These are phyloP conservation scores for Fusarium foetens DNA, from an alignment of 2,329 filamentous ascomycete genomes.

Conservation along the genomic window DNA sequence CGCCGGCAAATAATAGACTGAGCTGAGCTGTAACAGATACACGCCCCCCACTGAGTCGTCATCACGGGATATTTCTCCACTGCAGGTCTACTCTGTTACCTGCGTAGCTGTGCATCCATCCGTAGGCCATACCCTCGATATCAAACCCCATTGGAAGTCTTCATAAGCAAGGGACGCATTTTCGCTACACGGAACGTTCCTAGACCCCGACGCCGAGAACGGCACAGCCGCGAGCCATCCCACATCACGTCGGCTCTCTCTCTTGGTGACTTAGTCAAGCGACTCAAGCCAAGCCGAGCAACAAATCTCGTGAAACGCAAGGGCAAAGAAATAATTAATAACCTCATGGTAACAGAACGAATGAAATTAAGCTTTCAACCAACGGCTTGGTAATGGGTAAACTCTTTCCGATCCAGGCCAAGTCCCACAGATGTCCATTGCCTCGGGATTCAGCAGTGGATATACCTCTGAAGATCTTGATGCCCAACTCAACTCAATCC, in stretches of 20 bases:
- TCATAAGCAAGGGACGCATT: slow-evolving; percentile 1
- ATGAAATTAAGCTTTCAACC: slow-evolving; percentile 32
- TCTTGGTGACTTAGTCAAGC: neutral
- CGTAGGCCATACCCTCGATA: neutral
- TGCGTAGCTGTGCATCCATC: neutral
- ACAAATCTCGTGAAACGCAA: neutral
- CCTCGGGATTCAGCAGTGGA: slow-evolving; percentile 17
- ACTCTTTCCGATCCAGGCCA: neutral
- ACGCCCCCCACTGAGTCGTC: slow-evolving; percentile 18
- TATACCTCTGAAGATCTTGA: slow-evolving; percentile 23
- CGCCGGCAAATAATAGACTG: slow-evolving; percentile 3
- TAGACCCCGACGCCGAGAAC: slow-evolving; percentile 8
- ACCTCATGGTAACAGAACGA: neutral
- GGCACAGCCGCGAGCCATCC: neutral
- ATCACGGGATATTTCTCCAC: slow-evolving; percentile 17
- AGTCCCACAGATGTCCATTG: slow-evolving; percentile 19
- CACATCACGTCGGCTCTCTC: neutral
- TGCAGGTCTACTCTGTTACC: slow-evolving; percentile 9
- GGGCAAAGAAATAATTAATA: neutral
- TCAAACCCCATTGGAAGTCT: neutral
- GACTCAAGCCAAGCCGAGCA: neutral
- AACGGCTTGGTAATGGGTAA: slow-evolving; percentile 13
- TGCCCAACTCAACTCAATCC: slow-evolving; percentile 9
- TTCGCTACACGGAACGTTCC: slow-evolving; percentile 2
- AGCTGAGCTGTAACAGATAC: neutral